These are phyloP conservation scores for Crucihimalaya himalaica DNA, from an alignment of 345 rosid genomes.

Conservation along the genomic window DNA sequence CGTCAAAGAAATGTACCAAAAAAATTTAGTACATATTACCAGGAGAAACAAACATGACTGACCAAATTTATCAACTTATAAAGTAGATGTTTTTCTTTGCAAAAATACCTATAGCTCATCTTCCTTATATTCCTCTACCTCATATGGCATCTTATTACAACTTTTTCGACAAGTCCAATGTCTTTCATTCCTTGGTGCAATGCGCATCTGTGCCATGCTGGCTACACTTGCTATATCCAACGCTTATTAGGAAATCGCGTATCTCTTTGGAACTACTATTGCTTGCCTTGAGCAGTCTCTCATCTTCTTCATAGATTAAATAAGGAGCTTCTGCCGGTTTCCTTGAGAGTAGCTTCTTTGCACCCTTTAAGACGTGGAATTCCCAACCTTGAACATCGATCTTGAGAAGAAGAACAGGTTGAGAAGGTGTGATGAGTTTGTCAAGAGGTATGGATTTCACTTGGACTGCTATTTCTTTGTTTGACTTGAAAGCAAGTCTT, in stretches of 20 bases:
- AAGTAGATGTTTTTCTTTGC: background rate
- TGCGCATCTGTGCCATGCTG: conserved; percentile 82
- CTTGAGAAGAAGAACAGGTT: conserved; percentile 68
- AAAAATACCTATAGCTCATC: background rate
- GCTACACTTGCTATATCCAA: conserved; percentile 71
- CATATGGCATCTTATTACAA: conserved; percentile 6
- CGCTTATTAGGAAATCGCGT: conserved; percentile 58
- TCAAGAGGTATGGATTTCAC: conserved; percentile 85
- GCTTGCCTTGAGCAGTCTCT: conserved; percentile 80
- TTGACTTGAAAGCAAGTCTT: conserved; percentile 88
- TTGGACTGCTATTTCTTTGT: conserved; percentile 87
- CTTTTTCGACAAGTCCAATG: background rate
- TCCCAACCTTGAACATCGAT: conserved; percentile 99
- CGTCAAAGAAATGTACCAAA: conserved; percentile 1
- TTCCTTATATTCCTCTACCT: conserved; percentile 10
- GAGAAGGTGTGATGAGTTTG: conserved; percentile 61
- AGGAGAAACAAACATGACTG: conserved; percentile 19
- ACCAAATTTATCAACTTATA: conserved; percentile 2
- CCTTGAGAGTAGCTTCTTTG: conserved; percentile 69
- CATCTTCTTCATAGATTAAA: conserved; percentile 92
- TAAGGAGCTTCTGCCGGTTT: conserved; percentile 80
- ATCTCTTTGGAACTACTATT: conserved; percentile 84
- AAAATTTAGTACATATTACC: conserved; percentile 15
- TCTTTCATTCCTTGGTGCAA: conserved; percentile 33
- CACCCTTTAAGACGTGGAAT: conserved; percentile 87